Evolutionary conservation across 129 eudicot genomes (phyloP).

Genomic region (Cynara cardunculus): DNA sequence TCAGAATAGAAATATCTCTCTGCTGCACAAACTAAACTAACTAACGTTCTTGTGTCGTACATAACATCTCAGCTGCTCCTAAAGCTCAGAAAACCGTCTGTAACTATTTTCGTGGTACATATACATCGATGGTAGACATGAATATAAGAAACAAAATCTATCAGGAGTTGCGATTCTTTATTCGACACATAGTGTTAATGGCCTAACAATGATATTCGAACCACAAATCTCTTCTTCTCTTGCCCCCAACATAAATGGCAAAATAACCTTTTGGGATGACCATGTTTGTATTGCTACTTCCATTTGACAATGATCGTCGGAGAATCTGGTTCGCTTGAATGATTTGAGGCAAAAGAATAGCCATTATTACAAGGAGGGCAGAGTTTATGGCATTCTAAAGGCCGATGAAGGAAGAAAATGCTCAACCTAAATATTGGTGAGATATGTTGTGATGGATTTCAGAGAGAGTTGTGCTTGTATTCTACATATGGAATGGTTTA

Average conservation of each 20-base stretch:
- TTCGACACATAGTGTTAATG: neutral
- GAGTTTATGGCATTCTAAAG: neutral
- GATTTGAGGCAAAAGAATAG: slow-evolving; percentile 8
- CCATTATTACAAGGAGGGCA: neutral
- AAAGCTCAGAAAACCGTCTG: too few relatives aligned
- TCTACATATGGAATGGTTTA: too few relatives aligned
- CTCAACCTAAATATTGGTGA: too few relatives aligned
- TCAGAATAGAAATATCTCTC: too few relatives aligned
- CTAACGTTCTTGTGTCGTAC: too few relatives aligned
- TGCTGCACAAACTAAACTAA: too few relatives aligned
- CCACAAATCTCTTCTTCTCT: slow-evolving; percentile 33
- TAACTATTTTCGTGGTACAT: too few relatives aligned
- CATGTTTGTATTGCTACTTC: neutral
- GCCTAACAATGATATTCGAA: slow-evolving; percentile 18
- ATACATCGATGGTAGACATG: too few relatives aligned
- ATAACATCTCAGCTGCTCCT: too few relatives aligned
- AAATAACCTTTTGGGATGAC: slow-evolving; percentile 34
- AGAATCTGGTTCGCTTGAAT: slow-evolving; percentile 16
- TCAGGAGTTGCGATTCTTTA: neutral
- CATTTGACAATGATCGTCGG: neutral
- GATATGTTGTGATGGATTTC: too few relatives aligned
- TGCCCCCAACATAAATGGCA: slow-evolving; percentile 36
- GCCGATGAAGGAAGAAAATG: neutral
- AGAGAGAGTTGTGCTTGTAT: too few relatives aligned
- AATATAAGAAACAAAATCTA: neutral